phyloP scores from a whole-genome alignment of 805 yeast genomes.

The Schwanniomyces polymorphus region DNA sequence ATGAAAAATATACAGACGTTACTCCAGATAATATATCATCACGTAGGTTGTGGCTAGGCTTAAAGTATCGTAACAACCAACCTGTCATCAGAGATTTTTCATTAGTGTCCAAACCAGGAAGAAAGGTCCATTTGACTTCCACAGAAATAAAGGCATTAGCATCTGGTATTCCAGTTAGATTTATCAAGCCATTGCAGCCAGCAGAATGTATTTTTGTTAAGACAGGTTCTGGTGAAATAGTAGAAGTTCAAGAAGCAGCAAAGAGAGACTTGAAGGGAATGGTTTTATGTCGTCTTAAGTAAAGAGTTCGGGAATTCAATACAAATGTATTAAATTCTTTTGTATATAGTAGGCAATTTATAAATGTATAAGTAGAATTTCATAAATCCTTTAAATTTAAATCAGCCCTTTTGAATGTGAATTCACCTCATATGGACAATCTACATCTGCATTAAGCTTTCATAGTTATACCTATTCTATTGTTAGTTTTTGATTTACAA shows the following conservation, averaged over 20 bases:
- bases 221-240: slow-evolving; percentile 45
- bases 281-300: slow-evolving; percentile 75
- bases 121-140: slow-evolving; percentile 62
- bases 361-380: background rate
- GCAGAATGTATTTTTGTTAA: slow-evolving; percentile 83
- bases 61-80: slow-evolving; percentile 79
- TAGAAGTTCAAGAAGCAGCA: slow-evolving; percentile 87
- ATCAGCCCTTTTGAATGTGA: background rate
- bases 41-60: slow-evolving; percentile 87
- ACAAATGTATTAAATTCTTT: background rate
- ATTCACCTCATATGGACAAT: too few relatives aligned
- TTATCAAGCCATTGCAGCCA: slow-evolving; percentile 78
- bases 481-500: too few relatives aligned
- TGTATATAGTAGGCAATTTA: slow-evolving; percentile 6
- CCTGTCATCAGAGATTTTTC: slow-evolving; percentile 74
- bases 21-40: slow-evolving; percentile 86
- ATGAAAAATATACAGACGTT: slow-evolving; percentile 65
- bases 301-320: slow-evolving; percentile 3
- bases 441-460: too few relatives aligned
- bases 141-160: slow-evolving; percentile 73
- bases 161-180: slow-evolving; percentile 71
- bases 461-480: too few relatives aligned
- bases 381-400: background rate
- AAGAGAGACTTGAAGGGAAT: slow-evolving; percentile 70
- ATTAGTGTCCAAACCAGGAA: slow-evolving; percentile 81